A percentile compares a stretch with the other conserved stretches of the same genome.
phyloP scores from a whole-genome alignment of 1,139 yeast species.

The Debaryomyces robertsiae region DNA sequence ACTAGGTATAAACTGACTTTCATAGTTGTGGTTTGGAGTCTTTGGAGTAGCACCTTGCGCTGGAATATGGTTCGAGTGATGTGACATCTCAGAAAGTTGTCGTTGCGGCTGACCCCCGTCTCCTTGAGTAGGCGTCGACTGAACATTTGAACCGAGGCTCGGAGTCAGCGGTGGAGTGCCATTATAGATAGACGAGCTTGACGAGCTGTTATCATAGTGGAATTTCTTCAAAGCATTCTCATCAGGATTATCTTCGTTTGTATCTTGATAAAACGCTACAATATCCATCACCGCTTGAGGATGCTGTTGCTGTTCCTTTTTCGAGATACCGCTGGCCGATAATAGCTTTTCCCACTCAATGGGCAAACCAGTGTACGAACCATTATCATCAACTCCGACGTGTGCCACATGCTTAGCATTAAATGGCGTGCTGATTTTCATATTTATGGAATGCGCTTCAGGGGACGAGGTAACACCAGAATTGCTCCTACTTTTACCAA shows the following conservation, averaged over 20 bases:
- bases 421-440: constrained; percentile 85
- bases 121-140: constrained; percentile 15
- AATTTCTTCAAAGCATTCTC: constrained; percentile 79
- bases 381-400: constrained; percentile 88
- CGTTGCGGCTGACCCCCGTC: constrained; percentile 5
- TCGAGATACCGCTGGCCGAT: constrained; percentile 83
- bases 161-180: constrained; percentile 29
- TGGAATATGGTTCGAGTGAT: constrained; percentile 24
- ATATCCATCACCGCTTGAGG: constrained; percentile 95
- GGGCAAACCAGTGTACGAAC: constrained; percentile 88
- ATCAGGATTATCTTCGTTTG: constrained; percentile 61
- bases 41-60: constrained; percentile 13
- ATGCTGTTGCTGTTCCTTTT: constrained; percentile 81
- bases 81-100: constrained; percentile 18
- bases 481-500: constrained; percentile 31
- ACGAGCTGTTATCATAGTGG: constrained; percentile 34
- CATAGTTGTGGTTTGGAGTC: constrained; percentile 28
- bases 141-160: constrained; percentile 26
- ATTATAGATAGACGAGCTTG: constrained; percentile 25
- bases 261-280: constrained; percentile 81
- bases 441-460: constrained; percentile 36
- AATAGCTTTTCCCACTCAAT: constrained; percentile 87
- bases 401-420: constrained; percentile 91
- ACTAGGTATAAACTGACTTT: constrained; percentile 59
- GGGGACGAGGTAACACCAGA: constrained; percentile 18